Evolutionary conservation across 2,329 filamentous ascomycete genomes (phyloP).

Genomic region (Arthrobotrys musiformis): DNA sequence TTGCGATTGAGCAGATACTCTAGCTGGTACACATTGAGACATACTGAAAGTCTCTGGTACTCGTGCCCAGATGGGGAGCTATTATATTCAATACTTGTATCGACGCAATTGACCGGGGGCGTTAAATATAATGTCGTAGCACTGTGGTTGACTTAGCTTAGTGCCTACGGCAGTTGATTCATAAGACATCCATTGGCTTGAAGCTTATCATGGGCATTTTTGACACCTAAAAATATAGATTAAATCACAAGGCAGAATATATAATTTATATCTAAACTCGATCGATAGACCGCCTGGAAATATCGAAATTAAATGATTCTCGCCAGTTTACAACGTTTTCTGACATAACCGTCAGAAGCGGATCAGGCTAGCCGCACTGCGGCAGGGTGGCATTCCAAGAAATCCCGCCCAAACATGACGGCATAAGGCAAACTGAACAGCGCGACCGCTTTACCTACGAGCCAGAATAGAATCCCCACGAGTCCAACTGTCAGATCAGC

Average conservation of each 20-base stretch:
- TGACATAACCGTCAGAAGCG: neutral
- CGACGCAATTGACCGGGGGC: too few relatives aligned
- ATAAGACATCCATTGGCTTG: neutral
- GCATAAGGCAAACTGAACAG: neutral
- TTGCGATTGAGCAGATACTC: too few relatives aligned
- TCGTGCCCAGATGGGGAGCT: too few relatives aligned
- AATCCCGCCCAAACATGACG: neutral
- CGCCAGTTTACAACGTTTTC: neutral
- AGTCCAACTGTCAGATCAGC: neutral
- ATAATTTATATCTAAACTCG: neutral
- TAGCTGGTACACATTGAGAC: too few relatives aligned
- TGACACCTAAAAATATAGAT: neutral
- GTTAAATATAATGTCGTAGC: too few relatives aligned
- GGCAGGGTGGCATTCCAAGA: neutral
- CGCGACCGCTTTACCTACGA: neutral
- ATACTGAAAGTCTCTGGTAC: too few relatives aligned
- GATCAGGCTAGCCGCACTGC: conserved; percentile 6
- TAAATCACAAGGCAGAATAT: neutral
- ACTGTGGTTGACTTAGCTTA: too few relatives aligned
- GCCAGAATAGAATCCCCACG: neutral
- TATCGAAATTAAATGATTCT: too few relatives aligned
- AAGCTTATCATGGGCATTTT: too few relatives aligned
- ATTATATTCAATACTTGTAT: too few relatives aligned
- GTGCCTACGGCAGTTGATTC: too few relatives aligned
- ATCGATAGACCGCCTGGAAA: neutral